Evolutionary conservation across 139 green algal species (phyloP), one percentile per base, ranked within the genome.

Genomic region (Picochlorum costavermella): DNA sequence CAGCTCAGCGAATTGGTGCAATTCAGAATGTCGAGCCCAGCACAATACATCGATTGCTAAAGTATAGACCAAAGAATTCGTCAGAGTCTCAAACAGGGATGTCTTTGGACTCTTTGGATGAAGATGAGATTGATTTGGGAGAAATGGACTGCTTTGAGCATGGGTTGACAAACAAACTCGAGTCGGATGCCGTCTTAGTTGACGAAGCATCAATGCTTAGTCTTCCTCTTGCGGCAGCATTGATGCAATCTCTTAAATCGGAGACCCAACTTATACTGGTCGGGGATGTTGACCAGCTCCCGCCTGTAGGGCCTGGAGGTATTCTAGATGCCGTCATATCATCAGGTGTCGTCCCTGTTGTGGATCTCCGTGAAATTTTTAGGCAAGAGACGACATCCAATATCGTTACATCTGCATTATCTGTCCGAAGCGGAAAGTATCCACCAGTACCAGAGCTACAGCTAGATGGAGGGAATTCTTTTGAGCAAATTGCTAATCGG

Each of bases 281-380:
- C 23, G 88, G 88, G n/a, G 88, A 95, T 65, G 75, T 79, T 6
- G 84, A 95, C 72, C 88, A 95, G 84, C 82, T 95, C 66, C 88
- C 85, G 1, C 78, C 84, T 5, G 80, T 95, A 17, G 85, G 85
- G 0, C 69, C 87, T 1, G 87, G 87, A 28, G 51, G 59, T 1
- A 66, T 91, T 23, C 70, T 94, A 45, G 29, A 69, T 2, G 75
- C 71, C 33, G 49, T 80, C 4, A 78, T 88, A 20, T 55, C 63
- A 16, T 79, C 69, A 3, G 61, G 69, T 9, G 57, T 76, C 4
- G 71, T 85, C 16, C 80, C 84, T 6, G 74, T 75, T 29, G 68
- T 90, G 10, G 71, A 85, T 59, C 72, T 95, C 51, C 67, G 73
- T 12, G 60, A 88, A 46, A 76, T 95, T 17, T 93, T 93, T 65